Evolutionary conservation across 441 rosid species (phyloP).

Genomic region (Populus hybrid): DNA sequence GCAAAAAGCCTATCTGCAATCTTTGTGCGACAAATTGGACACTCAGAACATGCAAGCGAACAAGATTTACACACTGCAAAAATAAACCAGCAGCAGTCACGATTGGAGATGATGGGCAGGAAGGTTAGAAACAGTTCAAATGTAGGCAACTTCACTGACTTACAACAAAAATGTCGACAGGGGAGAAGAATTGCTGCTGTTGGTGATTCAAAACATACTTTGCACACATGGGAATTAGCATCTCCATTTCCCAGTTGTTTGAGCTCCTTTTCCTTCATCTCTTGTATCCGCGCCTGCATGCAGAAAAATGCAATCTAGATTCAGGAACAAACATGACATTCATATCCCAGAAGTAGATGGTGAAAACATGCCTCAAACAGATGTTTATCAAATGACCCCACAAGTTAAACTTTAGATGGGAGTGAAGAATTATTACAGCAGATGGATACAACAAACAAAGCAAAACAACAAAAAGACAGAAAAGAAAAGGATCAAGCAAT

Average conservation of each 20-base stretch:
- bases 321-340: not conserved
- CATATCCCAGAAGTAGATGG: not conserved
- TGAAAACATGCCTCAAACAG: not conserved
- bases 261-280: constrained; percentile 89
- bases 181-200: constrained; percentile 97
- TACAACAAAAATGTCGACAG: constrained; percentile 96
- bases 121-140: not conserved
- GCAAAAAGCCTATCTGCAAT: constrained; percentile 91
- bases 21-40: constrained; percentile 96
- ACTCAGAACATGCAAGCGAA: constrained; percentile 95
- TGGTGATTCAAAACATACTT: constrained; percentile 89
- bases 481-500: not conserved
- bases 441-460: not conserved
- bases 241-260: constrained; percentile 68
- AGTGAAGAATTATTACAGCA: not conserved
- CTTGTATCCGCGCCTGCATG: constrained; percentile 89
- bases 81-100: not conserved
- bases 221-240: constrained; percentile 84
- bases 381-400: not conserved
- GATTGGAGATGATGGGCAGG: not conserved
- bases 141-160: constrained; percentile 30
- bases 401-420: not conserved
- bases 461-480: not conserved
- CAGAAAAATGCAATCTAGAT: not conserved
- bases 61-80: constrained; percentile 95